Evolutionary conservation across 805 yeast genomes (phyloP).

Genomic region (Lipomyces yamadae): DNA sequence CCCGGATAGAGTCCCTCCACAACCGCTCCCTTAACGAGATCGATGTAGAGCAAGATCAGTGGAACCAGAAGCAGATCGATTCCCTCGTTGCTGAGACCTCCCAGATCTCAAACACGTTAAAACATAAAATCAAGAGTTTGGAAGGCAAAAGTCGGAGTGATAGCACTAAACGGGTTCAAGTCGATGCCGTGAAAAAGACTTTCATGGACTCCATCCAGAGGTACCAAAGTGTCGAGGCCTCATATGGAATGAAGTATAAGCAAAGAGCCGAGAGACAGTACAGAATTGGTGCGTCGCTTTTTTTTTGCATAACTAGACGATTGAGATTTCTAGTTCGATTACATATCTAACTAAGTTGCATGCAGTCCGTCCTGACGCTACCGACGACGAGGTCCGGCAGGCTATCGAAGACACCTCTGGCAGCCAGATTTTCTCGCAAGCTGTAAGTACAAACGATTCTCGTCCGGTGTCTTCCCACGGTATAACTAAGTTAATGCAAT

Average conservation of each 20-base stretch:
- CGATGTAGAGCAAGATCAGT: constrained; percentile 64
- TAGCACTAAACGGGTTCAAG: constrained; percentile 84
- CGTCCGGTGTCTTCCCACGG: background rate
- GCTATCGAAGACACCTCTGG: constrained; percentile 68
- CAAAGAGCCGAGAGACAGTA: constrained; percentile 92
- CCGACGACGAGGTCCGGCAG: constrained; percentile 30
- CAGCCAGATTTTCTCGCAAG: constrained; percentile 93
- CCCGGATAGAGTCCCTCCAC: constrained; percentile 72
- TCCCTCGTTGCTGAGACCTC: constrained; percentile 76
- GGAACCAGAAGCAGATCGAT: constrained; percentile 76
- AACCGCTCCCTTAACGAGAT: constrained; percentile 72
- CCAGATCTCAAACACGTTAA: constrained; percentile 74
- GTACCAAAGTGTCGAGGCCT: constrained; percentile 83
- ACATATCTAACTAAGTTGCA: constrained; percentile 80
- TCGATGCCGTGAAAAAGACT: constrained; percentile 82
- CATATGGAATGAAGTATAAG: constrained; percentile 81
- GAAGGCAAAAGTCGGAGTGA: constrained; percentile 61
- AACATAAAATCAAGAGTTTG: constrained; percentile 73
- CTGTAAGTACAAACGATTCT: constrained; percentile 44
- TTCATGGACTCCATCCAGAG: constrained; percentile 86
- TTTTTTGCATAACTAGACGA: constrained; percentile 42
- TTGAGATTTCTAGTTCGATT: background rate
- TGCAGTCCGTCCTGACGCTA: constrained; percentile 43
- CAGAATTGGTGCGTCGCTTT: constrained; percentile 78
- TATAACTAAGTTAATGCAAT: background rate